Evolutionary conservation across 1,284 basidiomycete species (phyloP).

Genomic region (Pseudozyma flocculosa): DNA sequence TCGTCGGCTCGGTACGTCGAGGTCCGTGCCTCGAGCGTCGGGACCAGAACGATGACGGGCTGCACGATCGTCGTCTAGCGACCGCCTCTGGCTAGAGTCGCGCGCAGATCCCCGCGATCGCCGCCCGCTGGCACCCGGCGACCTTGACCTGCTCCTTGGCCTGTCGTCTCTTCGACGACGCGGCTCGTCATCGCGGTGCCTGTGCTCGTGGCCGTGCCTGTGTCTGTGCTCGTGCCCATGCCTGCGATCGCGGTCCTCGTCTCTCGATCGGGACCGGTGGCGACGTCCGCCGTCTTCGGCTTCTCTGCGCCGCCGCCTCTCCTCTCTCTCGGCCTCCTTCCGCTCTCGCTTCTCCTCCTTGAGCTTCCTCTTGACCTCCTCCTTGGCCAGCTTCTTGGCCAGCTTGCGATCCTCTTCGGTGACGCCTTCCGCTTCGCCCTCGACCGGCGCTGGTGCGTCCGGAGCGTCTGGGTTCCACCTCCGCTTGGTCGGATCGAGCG

Average conservation of each 20-base stretch:
- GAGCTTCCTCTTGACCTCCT: slow-evolving; percentile 17
- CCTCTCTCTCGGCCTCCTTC: slow-evolving; percentile 1
- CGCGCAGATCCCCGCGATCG: not conserved
- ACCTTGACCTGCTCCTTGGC: not conserved
- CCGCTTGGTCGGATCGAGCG: slow-evolving; percentile 9
- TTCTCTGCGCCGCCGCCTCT: too few species aligned
- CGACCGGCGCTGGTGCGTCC: slow-evolving; percentile 1
- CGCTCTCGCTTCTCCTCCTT: slow-evolving; percentile 9
- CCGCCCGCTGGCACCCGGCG: too few species aligned
- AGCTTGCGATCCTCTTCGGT: slow-evolving; percentile 38
- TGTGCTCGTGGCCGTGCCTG: slow-evolving; percentile 2
- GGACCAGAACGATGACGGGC: too few species aligned
- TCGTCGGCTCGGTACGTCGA: too few species aligned
- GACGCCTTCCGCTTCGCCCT: slow-evolving; percentile 11
- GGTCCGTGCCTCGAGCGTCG: too few species aligned
- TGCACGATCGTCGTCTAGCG: too few species aligned
- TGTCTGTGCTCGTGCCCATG: slow-evolving; percentile 5
- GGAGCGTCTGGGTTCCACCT: slow-evolving; percentile 8
- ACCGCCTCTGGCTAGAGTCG: too few species aligned
- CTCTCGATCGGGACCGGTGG: not conserved
- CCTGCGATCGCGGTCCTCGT: slow-evolving; percentile 1
- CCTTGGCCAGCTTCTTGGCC: slow-evolving; percentile 35
- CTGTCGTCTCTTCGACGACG: not conserved
- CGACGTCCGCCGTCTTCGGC: too few species aligned
- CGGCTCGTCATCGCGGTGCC: not conserved